Evolutionary conservation across 805 yeast species (phyloP), one percentile per base, ranked within the genome.

Genomic region (Schizosaccharomyces japonicus): DNA sequence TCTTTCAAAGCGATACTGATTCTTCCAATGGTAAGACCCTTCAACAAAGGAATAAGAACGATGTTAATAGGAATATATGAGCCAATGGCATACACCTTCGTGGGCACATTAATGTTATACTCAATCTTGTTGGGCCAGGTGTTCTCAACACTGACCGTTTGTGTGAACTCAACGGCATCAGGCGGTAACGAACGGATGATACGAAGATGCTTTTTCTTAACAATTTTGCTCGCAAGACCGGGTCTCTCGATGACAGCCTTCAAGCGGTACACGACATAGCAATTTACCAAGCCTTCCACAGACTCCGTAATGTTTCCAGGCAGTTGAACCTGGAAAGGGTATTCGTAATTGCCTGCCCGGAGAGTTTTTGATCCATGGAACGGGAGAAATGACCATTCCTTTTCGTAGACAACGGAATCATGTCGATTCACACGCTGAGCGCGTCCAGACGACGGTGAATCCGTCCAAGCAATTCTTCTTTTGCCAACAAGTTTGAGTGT

Each of bases 121-220:
- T 87, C 95, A 29, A 87, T 82, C 58, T 90, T 90, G 44, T 75
- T 66, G 2, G 96, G 95, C 96, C 96, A 87, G 1, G 85, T 77
- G 59, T 87, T 87, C 57, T 84, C 94, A 29, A 87, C 92, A 0
- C 93, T 81, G 49, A 85, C 80, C 0, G 96, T 82, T 60, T 87
- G 95, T 0, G 92, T 71, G 23, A 84, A 66, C 56, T 90, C 96
- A 3, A 80, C 71, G 1, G 92, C 72, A 60, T 87, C 96, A 0
- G 93, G 72, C 1, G 94, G 76, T 50, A 87, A 63, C 0, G 96
- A 87, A 56, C 98, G 70, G 8, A 90, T 73, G 7, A 90, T 75
- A 51, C 94, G 73, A 2, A 90, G 52, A 56, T 77, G 83, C 60
- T 76, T 80, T 54, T 73, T 76, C 15, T 84, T 69, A 5, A 67